phyloP scores from a whole-genome alignment of 805 yeast genomes.

The Lachancea nothofagi region DNA sequence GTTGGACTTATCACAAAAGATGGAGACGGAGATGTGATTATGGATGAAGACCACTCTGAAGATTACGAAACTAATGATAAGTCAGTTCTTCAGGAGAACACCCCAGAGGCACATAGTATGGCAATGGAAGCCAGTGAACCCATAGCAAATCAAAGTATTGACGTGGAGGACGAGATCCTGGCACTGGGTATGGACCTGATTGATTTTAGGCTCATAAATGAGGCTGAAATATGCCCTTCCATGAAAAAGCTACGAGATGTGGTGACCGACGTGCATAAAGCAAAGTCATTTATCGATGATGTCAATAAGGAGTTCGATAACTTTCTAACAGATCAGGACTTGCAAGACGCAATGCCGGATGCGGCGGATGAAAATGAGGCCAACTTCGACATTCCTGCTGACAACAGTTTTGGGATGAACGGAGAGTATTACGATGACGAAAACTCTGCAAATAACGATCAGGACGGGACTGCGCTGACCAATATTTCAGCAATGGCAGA shows the following conservation, averaged over 20 bases:
- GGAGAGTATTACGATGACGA: slow-evolving; percentile 11
- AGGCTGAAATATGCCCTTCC: slow-evolving; percentile 61
- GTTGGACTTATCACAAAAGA: slow-evolving; percentile 5
- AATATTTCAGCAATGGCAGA: slow-evolving; percentile 14
- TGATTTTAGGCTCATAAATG: slow-evolving; percentile 28
- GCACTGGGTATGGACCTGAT: slow-evolving; percentile 33
- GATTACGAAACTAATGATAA: slow-evolving; percentile 5
- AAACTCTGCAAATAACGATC: slow-evolving; percentile 14
- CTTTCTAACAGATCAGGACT: slow-evolving; percentile 29
- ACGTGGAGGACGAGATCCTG: slow-evolving; percentile 30
- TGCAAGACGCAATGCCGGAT: slow-evolving; percentile 30
- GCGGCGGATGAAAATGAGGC: slow-evolving; percentile 21
- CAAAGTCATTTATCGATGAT: slow-evolving; percentile 41
- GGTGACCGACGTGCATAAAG: slow-evolving; percentile 48
- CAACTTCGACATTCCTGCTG: slow-evolving; percentile 13
- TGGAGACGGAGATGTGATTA: neutral
- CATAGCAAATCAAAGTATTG: neutral
- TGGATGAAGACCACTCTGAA: slow-evolving; percentile 1
- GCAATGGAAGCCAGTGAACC: neutral
- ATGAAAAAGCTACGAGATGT: slow-evolving; percentile 54
- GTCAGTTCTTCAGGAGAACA: neutral
- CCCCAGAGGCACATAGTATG: slow-evolving; percentile 9
- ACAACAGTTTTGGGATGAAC: slow-evolving; percentile 14
- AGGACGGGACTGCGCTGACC: slow-evolving; percentile 20
- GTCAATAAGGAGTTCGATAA: slow-evolving; percentile 35